Conservation (phyloP, 1,139 yeast genomes). For the Arxiozyma slooffiae region DNA sequence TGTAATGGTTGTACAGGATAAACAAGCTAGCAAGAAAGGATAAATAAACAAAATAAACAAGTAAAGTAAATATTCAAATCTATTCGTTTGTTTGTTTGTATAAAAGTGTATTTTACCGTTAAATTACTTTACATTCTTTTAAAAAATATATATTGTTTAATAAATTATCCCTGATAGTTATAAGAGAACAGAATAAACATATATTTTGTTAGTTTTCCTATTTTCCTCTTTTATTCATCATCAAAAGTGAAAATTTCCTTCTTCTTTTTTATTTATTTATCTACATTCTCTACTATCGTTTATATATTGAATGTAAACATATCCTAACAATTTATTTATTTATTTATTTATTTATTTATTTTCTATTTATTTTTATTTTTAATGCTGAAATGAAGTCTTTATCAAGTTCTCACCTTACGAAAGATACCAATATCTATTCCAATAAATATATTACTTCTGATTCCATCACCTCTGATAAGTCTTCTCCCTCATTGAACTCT, state of each 20-base stretch:
- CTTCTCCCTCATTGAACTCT: not conserved
- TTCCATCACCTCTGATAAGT: not conserved
- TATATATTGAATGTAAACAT: not conserved
- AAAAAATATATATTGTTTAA: too few relatives aligned
- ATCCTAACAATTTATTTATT: not conserved
- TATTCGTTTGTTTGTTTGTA: not conserved
- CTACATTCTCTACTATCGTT: not conserved
- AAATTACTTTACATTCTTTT: too few relatives aligned
- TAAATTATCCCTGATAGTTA: too few relatives aligned
- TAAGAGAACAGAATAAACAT: too few relatives aligned
- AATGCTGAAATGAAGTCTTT: not conserved
- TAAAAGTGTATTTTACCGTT: not conserved
- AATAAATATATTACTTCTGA: not conserved
- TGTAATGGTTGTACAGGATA: not conserved
- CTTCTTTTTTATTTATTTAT: too few relatives aligned
- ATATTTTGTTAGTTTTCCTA: not conserved
- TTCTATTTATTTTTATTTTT: too few relatives aligned
- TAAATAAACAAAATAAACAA: not conserved
- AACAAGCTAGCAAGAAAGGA: too few relatives aligned
- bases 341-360: not conserved
- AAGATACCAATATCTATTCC: not conserved
- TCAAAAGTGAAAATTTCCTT: too few relatives aligned
- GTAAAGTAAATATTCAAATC: not conserved
- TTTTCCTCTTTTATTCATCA: too few relatives aligned
- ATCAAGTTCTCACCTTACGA: not conserved